Conservation (phyloP, 768 basidiomycete species). For the Cubamyces lactineus region DNA sequence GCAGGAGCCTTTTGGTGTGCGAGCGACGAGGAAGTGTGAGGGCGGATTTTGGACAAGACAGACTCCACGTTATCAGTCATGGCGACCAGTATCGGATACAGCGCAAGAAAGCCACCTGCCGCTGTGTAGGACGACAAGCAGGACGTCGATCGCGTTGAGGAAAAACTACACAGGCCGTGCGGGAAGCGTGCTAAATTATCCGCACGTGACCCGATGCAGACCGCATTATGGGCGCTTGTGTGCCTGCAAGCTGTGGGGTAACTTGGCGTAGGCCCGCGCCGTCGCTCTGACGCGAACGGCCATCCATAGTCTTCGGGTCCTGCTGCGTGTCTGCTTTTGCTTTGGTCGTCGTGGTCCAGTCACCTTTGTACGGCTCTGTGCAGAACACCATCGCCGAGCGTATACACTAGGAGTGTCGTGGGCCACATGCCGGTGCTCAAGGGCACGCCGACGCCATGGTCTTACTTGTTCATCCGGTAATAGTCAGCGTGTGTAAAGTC, state of each 20-base stretch:
- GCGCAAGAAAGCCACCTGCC: background rate
- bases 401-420: background rate
- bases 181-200: slow-evolving; percentile 5
- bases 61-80: slow-evolving; percentile 48
- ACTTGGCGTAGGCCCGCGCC: too few species aligned
- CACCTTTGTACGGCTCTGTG: too few species aligned
- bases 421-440: slow-evolving; percentile 14
- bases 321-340: too few species aligned
- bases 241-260: background rate
- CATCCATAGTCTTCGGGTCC: too few species aligned
- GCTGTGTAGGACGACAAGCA: slow-evolving; percentile 4
- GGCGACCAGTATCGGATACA: background rate
- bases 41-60: slow-evolving; percentile 82
- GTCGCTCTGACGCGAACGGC: too few species aligned
- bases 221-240: slow-evolving; percentile 2
- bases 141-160: slow-evolving; percentile 10
- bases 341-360: too few species aligned
- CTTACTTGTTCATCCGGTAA: slow-evolving; percentile 71
- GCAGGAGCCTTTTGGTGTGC: slow-evolving; percentile 90
- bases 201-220: slow-evolving; percentile 3
- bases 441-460: slow-evolving; percentile 56
- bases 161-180: slow-evolving; percentile 9
- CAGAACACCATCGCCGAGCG: too few species aligned
- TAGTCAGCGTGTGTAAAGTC: slow-evolving; percentile 13
- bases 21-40: slow-evolving; percentile 80